Conservation (phyloP, 2,329 filamentous ascomycete genomes). For the Aureobasidium lini region DNA sequence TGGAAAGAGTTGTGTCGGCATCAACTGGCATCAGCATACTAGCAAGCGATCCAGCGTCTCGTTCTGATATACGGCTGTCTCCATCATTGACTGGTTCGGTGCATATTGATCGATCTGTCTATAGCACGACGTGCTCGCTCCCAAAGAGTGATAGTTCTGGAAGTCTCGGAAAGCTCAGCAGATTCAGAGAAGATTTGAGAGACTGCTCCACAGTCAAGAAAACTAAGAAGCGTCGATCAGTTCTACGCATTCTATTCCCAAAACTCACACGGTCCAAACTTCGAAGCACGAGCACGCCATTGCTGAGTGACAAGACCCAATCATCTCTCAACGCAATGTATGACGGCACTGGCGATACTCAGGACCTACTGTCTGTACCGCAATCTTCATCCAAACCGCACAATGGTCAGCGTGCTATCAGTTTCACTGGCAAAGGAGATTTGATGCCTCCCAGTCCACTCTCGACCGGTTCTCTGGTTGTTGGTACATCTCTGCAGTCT, state of each 20-base stretch:
- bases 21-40: constrained; percentile 2
- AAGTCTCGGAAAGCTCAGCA: constrained; percentile 15
- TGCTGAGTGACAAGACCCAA: constrained; percentile 13
- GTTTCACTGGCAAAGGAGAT: not conserved
- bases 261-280: constrained; percentile 18
- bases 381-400: not conserved
- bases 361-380: constrained; percentile 18
- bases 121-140: not conserved
- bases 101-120: not conserved
- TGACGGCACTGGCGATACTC: constrained; percentile 21
- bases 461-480: not conserved
- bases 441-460: not conserved
- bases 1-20: not conserved
- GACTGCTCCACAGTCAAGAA: constrained; percentile 19
- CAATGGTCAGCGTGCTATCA: constrained; percentile 13
- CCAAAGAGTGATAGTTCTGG: constrained; percentile 24
- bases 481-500: not conserved
- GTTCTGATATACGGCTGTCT: not conserved
- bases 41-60: not conserved
- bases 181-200: constrained; percentile 14
- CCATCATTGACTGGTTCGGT: not conserved
- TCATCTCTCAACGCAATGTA: constrained; percentile 9
- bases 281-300: constrained; percentile 22
- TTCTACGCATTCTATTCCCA: constrained; percentile 24
- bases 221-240: constrained; percentile 22